Conservation (phyloP, 2,329 filamentous ascomycete genomes). For the Chalara sp. region DNA sequence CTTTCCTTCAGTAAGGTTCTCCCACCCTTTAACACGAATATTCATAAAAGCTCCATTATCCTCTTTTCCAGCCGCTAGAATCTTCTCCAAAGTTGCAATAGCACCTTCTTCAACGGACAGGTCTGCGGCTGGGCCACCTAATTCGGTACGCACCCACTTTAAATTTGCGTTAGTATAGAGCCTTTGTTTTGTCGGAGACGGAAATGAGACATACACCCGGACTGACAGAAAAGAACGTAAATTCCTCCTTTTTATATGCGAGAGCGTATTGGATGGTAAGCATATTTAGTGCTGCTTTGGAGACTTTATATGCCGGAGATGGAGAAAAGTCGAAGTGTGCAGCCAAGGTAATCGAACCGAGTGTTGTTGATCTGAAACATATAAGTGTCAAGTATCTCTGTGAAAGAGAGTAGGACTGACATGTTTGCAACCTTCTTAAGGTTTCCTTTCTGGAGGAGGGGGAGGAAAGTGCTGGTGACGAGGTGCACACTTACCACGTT, state of each 20-base stretch:
- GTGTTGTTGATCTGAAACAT: too few relatives aligned
- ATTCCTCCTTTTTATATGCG: conserved; percentile 31
- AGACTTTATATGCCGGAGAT: too few relatives aligned
- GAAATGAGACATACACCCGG: conserved; percentile 33
- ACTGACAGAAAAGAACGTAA: conserved; percentile 33
- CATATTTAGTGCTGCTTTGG: too few relatives aligned
- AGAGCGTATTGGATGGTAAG: not conserved
- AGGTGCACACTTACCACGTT: too few relatives aligned
- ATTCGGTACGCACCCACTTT: conserved; percentile 36
- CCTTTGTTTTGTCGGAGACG: not conserved
- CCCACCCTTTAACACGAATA: conserved; percentile 8
- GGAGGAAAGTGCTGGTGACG: too few relatives aligned
- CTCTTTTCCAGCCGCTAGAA: not conserved
- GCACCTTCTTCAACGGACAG: conserved; percentile 32
- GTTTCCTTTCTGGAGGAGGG: too few relatives aligned
- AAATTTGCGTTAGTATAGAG: conserved; percentile 18
- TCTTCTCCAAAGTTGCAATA: conserved; percentile 11
- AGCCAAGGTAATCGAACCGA: too few relatives aligned
- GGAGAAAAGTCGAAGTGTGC: too few relatives aligned
- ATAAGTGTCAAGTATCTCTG: too few relatives aligned
- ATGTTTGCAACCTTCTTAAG: too few relatives aligned
- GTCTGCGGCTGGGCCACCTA: conserved; percentile 33
- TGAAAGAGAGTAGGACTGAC: too few relatives aligned
- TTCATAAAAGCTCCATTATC: conserved; percentile 7
- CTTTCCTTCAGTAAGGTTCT: not conserved